Percentiles rank a stretch among this genome's conserved stretches.
These are phyloP conservation scores for Protostelium mycophagum DNA, from an alignment of 78 protist species.

Conservation along the genomic window DNA sequence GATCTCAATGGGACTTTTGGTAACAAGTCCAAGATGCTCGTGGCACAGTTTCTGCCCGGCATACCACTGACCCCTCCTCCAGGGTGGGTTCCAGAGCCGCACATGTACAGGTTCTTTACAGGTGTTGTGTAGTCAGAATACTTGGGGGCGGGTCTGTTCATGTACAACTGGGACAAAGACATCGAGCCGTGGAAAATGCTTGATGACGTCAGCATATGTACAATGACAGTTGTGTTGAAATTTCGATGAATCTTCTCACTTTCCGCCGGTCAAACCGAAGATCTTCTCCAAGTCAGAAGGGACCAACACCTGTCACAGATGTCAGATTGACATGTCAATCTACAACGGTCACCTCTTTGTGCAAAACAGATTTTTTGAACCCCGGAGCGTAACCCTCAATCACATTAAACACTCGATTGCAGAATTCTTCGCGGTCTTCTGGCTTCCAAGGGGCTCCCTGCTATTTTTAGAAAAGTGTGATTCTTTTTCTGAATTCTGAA, in stretches of 20 bases:
- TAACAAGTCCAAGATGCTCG: background rate
- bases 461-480: background rate
- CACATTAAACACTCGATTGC: constrained; percentile 8
- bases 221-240: background rate
- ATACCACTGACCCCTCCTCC: constrained; percentile 77
- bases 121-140: constrained; percentile 16
- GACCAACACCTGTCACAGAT: background rate
- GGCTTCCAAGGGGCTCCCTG: constrained; percentile 30
- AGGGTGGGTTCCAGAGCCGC: constrained; percentile 59
- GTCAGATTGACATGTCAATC: background rate
- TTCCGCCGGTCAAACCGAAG: constrained; percentile 44
- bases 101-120: constrained; percentile 20
- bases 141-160: constrained; percentile 13
- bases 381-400: constrained; percentile 56
- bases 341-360: constrained; percentile 15
- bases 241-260: background rate
- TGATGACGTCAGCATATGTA: background rate
- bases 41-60: constrained; percentile 40
- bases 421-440: constrained; percentile 20
- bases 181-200: constrained; percentile 63
- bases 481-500: too few relatives aligned
- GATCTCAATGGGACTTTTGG: background rate
- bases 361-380: constrained; percentile 30
- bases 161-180: constrained; percentile 34
- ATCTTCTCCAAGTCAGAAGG: constrained; percentile 51